Evolutionary conservation across 2,329 filamentous ascomycete genomes (phyloP), one percentile per base, ranked within the genome.

Genomic region (Pseudocercospora crystallina): DNA sequence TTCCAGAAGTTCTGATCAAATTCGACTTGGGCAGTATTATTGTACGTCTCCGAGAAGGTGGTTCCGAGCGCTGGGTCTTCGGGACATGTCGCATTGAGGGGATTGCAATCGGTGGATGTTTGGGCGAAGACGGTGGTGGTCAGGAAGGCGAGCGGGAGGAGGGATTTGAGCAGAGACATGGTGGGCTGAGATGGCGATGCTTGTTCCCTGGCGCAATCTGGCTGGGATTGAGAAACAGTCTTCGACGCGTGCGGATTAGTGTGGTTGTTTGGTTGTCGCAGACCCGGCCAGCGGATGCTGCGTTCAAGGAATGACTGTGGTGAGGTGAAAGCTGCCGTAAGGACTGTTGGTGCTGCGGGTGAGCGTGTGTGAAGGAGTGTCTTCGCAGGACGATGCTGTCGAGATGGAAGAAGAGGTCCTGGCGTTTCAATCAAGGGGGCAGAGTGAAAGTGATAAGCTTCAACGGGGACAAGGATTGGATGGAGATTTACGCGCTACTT

Each of bases 31-130:
- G 54, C 57, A 36, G 77, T 82, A 26, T 66, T 62, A 68, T 87
- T 89, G 75, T 89, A 89, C 65, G 78, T 69, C 71, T 83, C 87
- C 43, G 73, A 75, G 69, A 84, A 77, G 14, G 78, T 73, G 5
- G 73, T 76, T 49, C 86, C 85, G 17, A 95, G 78, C 4, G 89
- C 90, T 1, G 84, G 78, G 69, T 94, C 80, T 43, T 82, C 69
- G 1, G 87, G 83, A 67, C 90, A 95, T 31, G 61, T 65, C 35
- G 78, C 81, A 58, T 90, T 80, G 65, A 87, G 77, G 5, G 91
- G 91, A 65, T 95, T 85, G 75, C 91, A 97, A 33, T 77, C 68
- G 5, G 88, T 90, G 48, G 71, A 82, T 20, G 90, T 90, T 71
- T 96, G 91, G 43, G 87, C 90, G 39, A 77, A 60, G 46, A 51